Base-by-base conservation (phyloP, 208 protist species). In the Wallacemonas sp. region DNA sequence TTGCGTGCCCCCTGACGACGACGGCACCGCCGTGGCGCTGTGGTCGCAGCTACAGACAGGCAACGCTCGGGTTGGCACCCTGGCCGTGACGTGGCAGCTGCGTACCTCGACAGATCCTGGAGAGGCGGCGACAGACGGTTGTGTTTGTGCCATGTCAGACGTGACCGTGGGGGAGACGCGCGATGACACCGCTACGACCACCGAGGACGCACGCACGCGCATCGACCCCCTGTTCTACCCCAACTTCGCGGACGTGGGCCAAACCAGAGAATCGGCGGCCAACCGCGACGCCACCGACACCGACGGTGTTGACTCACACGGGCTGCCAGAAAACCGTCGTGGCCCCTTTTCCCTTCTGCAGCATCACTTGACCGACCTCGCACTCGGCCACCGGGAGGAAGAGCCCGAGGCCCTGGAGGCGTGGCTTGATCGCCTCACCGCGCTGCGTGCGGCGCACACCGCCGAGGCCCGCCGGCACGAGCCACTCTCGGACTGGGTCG, bases 361-460 rank as follows among this genome's bases (percentile, higher is more conserved):
- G 50, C 50, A 1, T 21, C 30, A 57, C 12, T 32, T 57, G 12
- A 57, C 30, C 4, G 50, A 19, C 30, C 33, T 57, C 4, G 26
- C 50, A 17, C 32, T 57, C 30, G 50, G 30, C 10, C 24, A 27
- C 9, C 50, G 32, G 12, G 50, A 57, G 29, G 50, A 57, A 19
- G 50, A 57, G 32, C 30, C 9, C 13, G 29, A 34, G 29, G 24
- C 50, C 8, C 29, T 57, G 50, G 50, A 57, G 50, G 10, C 32
- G 50, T 57, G 50, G 50, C 50, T 57, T 15, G 50, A 57, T 21
- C 50, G 50, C 3, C 30, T 57, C 26, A 22, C 50, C 9, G 50
- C 50, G 3, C n/a, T 57, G 9, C 50, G 38, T 9, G 50, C 26
- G 30, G 50, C 50, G 12, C 50, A n/a, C 50, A 1, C 13, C 13